Evolutionary conservation across 768 basidiomycete species (phyloP).

Genomic region (Trametes meyenii): DNA sequence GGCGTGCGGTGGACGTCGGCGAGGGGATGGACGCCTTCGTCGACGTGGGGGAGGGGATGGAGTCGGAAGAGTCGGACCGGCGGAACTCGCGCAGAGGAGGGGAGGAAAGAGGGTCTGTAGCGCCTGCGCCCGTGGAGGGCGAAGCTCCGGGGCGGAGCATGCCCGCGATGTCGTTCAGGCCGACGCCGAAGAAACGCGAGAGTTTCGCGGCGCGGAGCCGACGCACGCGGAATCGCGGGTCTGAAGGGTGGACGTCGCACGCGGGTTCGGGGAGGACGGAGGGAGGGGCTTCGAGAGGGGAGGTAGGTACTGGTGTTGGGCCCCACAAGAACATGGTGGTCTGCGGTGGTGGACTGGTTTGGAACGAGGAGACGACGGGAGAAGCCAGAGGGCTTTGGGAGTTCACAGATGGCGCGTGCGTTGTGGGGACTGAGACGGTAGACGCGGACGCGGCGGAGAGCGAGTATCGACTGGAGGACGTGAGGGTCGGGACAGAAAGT

Average conservation of each 20-base stretch:
- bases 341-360: constrained; percentile 12
- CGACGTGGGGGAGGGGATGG: constrained; percentile 10
- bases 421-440: constrained; percentile 5
- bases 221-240: constrained; percentile 35
- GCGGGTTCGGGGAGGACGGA: constrained; percentile 9
- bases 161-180: constrained; percentile 46
- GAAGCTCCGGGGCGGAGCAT: constrained; percentile 28
- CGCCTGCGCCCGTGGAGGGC: background rate
- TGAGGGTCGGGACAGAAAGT: constrained; percentile 2
- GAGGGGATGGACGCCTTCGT: constrained; percentile 19
- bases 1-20: background rate
- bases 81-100: constrained; percentile 10
- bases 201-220: constrained; percentile 56
- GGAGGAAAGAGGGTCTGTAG: background rate
- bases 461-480: constrained; percentile 11
- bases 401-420: background rate
- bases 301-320: constrained; percentile 9
- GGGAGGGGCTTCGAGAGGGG: background rate
- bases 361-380: constrained; percentile 14
- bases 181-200: constrained; percentile 60
- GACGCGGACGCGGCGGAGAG: constrained; percentile 11
- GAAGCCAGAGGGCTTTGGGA: background rate
- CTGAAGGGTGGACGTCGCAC: constrained; percentile 7
- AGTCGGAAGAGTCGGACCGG: constrained; percentile 41
- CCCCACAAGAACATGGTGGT: constrained; percentile 12